These are phyloP conservation scores for Mucor irregularis DNA, from an alignment of 371 early-diverging fungal genomes.

Conservation along the genomic window DNA sequence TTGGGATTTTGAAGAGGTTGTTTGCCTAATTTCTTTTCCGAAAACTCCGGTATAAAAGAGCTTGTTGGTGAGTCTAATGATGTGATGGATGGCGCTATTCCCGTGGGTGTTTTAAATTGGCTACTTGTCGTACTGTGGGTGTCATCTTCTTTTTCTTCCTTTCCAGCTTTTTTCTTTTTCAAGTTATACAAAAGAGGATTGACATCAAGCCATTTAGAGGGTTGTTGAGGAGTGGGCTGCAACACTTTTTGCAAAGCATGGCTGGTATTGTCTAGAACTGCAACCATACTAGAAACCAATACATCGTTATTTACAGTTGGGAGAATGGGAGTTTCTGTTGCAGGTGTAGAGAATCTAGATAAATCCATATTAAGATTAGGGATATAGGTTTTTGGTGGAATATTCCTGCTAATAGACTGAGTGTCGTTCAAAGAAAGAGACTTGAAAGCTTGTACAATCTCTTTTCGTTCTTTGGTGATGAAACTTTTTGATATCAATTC, in stretches of 20 bases:
- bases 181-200: slow-evolving; percentile 3
- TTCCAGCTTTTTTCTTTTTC: background rate
- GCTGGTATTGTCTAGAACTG: background rate
- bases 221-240: background rate
- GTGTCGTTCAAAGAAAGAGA: too few species aligned
- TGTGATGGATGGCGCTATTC: background rate
- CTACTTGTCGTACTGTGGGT: background rate
- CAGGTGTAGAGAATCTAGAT: too few species aligned
- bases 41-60: background rate
- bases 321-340: too few species aligned
- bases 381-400: too few species aligned
- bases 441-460: too few species aligned
- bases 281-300: slow-evolving; percentile 1
- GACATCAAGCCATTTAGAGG: slow-evolving; percentile 7
- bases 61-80: background rate
- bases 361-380: too few species aligned
- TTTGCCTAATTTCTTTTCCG: background rate
- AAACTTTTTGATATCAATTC: too few species aligned
- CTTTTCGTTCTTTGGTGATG: too few species aligned
- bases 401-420: too few species aligned
- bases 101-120: slow-evolving; percentile 5
- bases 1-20: background rate
- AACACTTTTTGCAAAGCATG: background rate
- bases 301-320: too few species aligned
- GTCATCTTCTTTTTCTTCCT: background rate